Conservation (phyloP, 2,329 filamentous ascomycete species). For the Pseudogymnoascus sp. region DNA sequence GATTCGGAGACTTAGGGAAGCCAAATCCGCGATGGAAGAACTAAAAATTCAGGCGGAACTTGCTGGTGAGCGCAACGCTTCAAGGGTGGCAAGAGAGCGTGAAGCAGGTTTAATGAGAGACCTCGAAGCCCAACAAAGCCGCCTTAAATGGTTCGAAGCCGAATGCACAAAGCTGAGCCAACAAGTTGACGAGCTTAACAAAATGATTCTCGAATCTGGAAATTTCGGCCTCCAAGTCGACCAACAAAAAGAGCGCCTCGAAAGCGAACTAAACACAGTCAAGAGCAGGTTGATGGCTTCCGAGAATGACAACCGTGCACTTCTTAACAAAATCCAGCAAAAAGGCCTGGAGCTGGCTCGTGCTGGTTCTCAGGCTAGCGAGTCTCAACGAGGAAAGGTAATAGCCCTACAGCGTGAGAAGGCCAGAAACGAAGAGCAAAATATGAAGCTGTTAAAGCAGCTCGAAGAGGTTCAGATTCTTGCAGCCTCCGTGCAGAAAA, state of each 20-base stretch:
- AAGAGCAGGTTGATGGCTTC: constrained; percentile 85
- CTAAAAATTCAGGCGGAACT: constrained; percentile 76
- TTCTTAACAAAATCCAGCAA: constrained; percentile 96
- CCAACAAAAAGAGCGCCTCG: constrained; percentile 86
- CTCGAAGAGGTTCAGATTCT: constrained; percentile 78
- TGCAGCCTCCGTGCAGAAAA: constrained; percentile 81
- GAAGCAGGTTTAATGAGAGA: constrained; percentile 72
- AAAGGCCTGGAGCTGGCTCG: constrained; percentile 94
- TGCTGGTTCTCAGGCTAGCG: constrained; percentile 76
- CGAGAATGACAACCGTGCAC: constrained; percentile 88
- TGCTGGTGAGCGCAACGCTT: constrained; percentile 71
- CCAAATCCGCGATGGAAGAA: constrained; percentile 79
- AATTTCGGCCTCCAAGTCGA: constrained; percentile 85
- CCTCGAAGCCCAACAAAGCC: constrained; percentile 68
- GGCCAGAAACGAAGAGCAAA: constrained; percentile 72
- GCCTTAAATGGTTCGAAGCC: constrained; percentile 69
- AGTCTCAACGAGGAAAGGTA: constrained; percentile 73
- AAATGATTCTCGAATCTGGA: constrained; percentile 80
- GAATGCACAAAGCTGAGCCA: constrained; percentile 70
- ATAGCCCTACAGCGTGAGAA: constrained; percentile 76
- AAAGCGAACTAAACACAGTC: constrained; percentile 83
- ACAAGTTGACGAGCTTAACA: constrained; percentile 78
- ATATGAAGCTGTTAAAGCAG: constrained; percentile 71
- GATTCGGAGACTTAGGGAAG: constrained; percentile 71
- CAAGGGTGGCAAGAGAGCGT: constrained; percentile 69